These are phyloP conservation scores for Aspergillus ostianus DNA, from an alignment of 495 filamentous ascomycete species.

Conservation along the genomic window DNA sequence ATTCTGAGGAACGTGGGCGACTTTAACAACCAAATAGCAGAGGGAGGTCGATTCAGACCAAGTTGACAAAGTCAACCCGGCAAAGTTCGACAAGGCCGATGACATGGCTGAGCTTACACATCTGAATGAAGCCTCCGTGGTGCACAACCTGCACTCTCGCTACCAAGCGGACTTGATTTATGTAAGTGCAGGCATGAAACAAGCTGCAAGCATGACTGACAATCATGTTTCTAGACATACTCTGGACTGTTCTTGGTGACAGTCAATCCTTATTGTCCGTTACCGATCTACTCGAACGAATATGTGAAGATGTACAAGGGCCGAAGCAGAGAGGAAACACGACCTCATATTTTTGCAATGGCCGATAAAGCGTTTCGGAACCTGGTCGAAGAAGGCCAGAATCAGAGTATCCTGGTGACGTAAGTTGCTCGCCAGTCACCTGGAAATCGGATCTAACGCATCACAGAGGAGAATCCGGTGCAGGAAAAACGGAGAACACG, in stretches of 20 bases:
- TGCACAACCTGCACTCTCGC: slow-evolving; percentile 91
- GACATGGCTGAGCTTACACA: slow-evolving; percentile 99
- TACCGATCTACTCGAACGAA: slow-evolving; percentile 95
- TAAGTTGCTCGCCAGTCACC: slow-evolving; percentile 31
- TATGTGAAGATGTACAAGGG: slow-evolving; percentile 97
- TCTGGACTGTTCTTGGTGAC: slow-evolving; percentile 96
- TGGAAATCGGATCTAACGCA: slow-evolving; percentile 8
- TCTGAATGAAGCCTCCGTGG: slow-evolving; percentile 95
- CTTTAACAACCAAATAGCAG: slow-evolving; percentile 55
- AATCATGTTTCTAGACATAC: slow-evolving; percentile 62
- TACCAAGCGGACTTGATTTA: slow-evolving; percentile 97
- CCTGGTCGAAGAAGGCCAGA: slow-evolving; percentile 89
- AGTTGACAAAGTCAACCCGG: slow-evolving; percentile 98
- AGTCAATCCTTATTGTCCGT: slow-evolving; percentile 91
- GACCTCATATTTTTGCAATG: slow-evolving; percentile 97
- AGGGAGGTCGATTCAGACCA: slow-evolving; percentile 78
- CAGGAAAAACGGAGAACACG: slow-evolving; percentile 98
- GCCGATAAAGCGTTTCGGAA: slow-evolving; percentile 98
- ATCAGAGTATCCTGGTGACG: slow-evolving; percentile 97
- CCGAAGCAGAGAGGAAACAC: slow-evolving; percentile 83
- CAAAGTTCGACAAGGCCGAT: slow-evolving; percentile 98
- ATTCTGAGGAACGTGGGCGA: background rate
- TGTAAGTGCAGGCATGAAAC: slow-evolving; percentile 38
- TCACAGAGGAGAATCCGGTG: slow-evolving; percentile 84
- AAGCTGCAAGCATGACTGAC: slow-evolving; percentile 7